phyloP scores from a whole-genome alignment of 139 green algal species.

The Picochlorum sp. region DNA sequence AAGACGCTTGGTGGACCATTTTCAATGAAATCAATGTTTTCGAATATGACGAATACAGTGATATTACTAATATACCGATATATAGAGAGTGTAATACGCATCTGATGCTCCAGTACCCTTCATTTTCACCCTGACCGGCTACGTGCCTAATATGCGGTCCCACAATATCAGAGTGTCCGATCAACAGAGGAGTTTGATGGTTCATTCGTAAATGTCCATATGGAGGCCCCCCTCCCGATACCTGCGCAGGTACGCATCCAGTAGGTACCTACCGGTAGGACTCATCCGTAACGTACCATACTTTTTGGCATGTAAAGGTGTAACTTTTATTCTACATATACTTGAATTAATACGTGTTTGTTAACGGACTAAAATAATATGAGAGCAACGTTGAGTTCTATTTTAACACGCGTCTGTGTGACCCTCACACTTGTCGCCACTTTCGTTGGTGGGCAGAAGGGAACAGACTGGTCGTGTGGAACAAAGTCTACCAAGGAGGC shows the following conservation, averaged over 20 bases:
- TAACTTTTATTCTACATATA: background rate
- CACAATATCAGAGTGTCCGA: background rate
- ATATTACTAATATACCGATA: too few relatives aligned
- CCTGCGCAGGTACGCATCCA: background rate
- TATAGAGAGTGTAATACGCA: too few relatives aligned
- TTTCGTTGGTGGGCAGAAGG: background rate
- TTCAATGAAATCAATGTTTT: too few relatives aligned
- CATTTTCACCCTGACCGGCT: too few relatives aligned
- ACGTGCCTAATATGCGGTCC: background rate
- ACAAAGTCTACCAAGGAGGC: background rate
- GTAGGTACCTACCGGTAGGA: too few relatives aligned
- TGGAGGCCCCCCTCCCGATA: background rate
- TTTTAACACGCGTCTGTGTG: background rate
- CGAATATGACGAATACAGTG: too few relatives aligned
- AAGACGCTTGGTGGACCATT: too few relatives aligned
- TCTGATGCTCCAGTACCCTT: background rate
- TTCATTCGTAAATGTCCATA: background rate
- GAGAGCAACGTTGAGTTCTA: background rate
- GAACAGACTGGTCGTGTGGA: background rate
- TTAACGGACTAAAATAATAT: background rate
- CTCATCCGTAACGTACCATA: background rate
- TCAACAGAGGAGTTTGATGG: background rate
- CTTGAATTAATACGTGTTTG: background rate
- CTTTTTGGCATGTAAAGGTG: background rate
- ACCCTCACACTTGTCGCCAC: background rate